A percentile compares a stretch with the other conserved stretches of the same genome.
Conservation (phyloP, 1,284 basidiomycete genomes). For the Tilletia indica region DNA sequence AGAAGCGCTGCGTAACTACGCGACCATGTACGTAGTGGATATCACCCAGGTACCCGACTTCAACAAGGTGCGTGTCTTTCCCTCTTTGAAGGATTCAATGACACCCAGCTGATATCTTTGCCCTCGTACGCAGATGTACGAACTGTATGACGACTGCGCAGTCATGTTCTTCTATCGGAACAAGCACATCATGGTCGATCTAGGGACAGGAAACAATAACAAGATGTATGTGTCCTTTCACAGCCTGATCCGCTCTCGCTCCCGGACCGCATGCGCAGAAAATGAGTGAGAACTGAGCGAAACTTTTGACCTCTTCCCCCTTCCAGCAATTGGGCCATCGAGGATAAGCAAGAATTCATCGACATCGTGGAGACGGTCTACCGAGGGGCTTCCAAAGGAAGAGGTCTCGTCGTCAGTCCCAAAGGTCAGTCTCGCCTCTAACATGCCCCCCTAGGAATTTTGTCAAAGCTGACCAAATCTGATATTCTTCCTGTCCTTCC, state of each 20-base stretch:
- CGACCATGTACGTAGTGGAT: constrained; percentile 91
- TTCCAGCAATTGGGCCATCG: constrained; percentile 51
- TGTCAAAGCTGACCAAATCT: neutral
- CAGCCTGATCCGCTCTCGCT: too few relatives aligned
- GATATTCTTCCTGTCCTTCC: neutral
- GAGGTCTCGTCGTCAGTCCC: constrained; percentile 95
- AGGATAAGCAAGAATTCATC: constrained; percentile 65
- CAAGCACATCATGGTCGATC: constrained; percentile 99
- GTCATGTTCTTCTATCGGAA: constrained; percentile 63
- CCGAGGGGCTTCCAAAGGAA: constrained; percentile 92
- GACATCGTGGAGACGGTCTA: constrained; percentile 99
- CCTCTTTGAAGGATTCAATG: neutral
- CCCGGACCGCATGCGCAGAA: too few relatives aligned
- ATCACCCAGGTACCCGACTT: constrained; percentile 98
- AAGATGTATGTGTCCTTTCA: constrained; percentile 66
- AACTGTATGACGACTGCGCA: constrained; percentile 40
- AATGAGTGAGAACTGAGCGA: neutral
- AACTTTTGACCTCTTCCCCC: neutral
- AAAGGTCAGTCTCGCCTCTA: constrained; percentile 58
- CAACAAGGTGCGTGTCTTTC: constrained; percentile 64
- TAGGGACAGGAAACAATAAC: constrained; percentile 99
- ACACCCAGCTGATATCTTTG: neutral
- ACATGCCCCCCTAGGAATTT: neutral
- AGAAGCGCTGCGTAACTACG: constrained; percentile 97
- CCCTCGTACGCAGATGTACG: constrained; percentile 60